phyloP scores from a whole-genome alignment of 176 grass and related monocot species.

The Calamus simplicifolius region DNA sequence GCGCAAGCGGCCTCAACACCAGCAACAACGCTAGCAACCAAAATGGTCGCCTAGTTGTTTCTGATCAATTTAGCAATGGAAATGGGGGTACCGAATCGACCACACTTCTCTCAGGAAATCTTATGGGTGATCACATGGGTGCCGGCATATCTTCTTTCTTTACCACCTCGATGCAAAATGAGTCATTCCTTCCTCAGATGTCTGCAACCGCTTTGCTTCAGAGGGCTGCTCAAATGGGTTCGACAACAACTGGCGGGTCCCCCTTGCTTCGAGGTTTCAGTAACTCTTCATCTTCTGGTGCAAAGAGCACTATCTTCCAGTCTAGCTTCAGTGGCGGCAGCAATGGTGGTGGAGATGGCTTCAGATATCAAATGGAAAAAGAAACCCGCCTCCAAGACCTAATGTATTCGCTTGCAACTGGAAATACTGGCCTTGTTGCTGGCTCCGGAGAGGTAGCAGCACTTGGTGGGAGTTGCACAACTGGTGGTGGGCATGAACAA shows the following conservation, averaged over 20 bases:
- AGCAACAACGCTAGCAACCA: too few relatives aligned
- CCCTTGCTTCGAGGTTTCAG: neutral
- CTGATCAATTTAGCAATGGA: neutral
- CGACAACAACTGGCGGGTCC: neutral
- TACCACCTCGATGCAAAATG: neutral
- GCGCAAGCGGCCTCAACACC: neutral
- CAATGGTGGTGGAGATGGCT: neutral
- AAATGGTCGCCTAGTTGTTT: neutral
- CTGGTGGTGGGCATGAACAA: neutral
- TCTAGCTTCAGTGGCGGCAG: neutral
- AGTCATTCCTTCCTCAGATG: neutral
- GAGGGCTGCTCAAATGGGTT: constrained; percentile 4
- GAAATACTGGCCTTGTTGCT: neutral
- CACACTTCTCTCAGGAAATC: neutral
- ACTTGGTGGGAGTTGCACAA: neutral
- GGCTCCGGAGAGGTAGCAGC: neutral
- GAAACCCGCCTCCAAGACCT: constrained; percentile 5
- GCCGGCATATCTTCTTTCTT: neutral
- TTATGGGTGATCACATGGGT: neutral
- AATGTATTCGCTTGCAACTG: neutral
- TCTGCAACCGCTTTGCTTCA: constrained; percentile 4
- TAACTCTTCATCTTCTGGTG: neutral
- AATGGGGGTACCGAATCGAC: neutral
- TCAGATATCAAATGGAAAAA: neutral
- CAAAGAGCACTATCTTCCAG: neutral